Evolutionary conservation across 257 asterid species (phyloP).

Genomic region (Jasminum sambac): DNA sequence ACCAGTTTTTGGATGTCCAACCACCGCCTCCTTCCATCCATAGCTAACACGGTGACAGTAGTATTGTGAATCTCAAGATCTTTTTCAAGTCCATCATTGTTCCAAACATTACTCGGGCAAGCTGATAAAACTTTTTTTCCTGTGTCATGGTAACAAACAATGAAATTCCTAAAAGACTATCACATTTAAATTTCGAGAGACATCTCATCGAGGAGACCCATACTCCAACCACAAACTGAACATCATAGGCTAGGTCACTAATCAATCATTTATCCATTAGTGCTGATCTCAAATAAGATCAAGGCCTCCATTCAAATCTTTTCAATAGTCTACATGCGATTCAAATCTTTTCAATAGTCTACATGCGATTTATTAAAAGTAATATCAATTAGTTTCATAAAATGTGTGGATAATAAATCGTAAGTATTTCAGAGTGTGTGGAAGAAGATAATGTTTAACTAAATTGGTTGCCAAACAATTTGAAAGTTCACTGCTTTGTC

Average conservation of each 20-base stretch:
- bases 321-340: no score
- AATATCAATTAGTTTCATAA: no score
- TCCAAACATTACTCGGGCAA: constrained; percentile 77
- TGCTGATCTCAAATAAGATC: constrained; percentile 6
- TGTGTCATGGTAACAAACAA: constrained; percentile 35
- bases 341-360: no score
- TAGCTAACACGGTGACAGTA: constrained; percentile 83
- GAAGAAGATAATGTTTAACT: no score
- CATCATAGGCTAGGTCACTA: constrained; percentile 16
- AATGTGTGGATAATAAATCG: no score
- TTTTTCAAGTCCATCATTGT: constrained; percentile 83
- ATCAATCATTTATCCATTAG: constrained; percentile 11
- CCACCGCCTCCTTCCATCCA: constrained; percentile 99
- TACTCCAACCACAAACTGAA: constrained; percentile 10
- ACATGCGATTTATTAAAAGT: no score
- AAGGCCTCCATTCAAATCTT: no score
- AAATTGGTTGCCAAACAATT: no score
- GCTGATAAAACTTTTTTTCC: constrained; percentile 45
- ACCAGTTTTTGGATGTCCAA: constrained; percentile 94
- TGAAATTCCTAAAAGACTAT: constrained; percentile 15
- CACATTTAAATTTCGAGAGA: constrained; percentile 19
- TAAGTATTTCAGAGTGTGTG: no score
- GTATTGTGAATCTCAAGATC: constrained; percentile 77
- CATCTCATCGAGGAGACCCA: constrained; percentile 13
- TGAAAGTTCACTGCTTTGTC: neutral